Evolutionary conservation across 2,329 filamentous ascomycete species (phyloP), one percentile per base, ranked within the genome.

Genomic region (Colletotrichum lindemuthianum): DNA sequence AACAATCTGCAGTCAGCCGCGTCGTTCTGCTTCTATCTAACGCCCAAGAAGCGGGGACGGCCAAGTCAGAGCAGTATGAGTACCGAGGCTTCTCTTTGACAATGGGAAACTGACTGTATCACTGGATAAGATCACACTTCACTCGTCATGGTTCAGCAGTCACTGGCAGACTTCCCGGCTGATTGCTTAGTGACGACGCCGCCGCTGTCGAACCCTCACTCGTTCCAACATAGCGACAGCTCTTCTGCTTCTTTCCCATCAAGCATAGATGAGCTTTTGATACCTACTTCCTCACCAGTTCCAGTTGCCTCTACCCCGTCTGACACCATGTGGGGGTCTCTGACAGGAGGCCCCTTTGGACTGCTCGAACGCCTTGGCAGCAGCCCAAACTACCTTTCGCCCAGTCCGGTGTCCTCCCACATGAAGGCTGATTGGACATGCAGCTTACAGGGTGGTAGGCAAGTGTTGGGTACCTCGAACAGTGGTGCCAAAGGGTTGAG

Each of bases 11-110:
- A 60, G 59, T 41, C 44, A 6, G 36, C 52, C 6, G 51, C 43
- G 32, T 43, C 59, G 2, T 37, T 43, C 39, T 60, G 59, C 10
- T 43, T 56, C 32, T 60, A 60, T 7, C 7, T 50, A 13, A 56
- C 44, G 7, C 59, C 59, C 8, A 60, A 60, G 37, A 60, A 49
- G 33, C 56, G 59, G 15, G 59, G 59, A 16, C 45, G 59, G 12
- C 36, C 51, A 8, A 56, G 36, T 11, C 59, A 60, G 8, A 56
- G n/a, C 24, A 56, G 44, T 56, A 56, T 7, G n/a, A 16, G 15
- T 10, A 32, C n/a, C 4, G 10, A 4, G 0, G 11, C 5, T 24
- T 45, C 10, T 12, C 11, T 7, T 33, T 12, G 13, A 12, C 32
- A 11, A 24, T 3, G 9, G 5, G 8, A 24, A 24, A 11, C n/a